Evolutionary conservation across 441 rosid species (phyloP), one percentile per base, ranked within the genome.

Genomic region (Adansonia madagascariensis): DNA sequence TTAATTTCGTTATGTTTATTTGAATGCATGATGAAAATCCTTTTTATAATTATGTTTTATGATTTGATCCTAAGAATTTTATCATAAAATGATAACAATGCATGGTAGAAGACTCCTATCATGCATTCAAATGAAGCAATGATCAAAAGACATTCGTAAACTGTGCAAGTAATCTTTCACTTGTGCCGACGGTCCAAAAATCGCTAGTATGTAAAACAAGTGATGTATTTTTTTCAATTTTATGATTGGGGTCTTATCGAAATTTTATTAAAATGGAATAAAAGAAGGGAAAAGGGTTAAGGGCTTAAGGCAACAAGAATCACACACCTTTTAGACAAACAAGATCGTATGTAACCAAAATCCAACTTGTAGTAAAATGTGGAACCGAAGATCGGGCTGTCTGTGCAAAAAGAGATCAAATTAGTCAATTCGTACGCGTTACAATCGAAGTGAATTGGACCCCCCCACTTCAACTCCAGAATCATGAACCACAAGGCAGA

Each of bases 361-460:
- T 18, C 73, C 69, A 77, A 71, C 53, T 65, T 70, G 31, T 20
- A 65, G 57, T 69, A 47, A 17, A 55, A 24, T 63, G 47, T 52
- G 70, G 77, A 77, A 75, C 66, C 57, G 47, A 46, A 46, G 17
- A 6, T 27, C 12, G 6, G n/a, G 22, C 22, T 46, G 72, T 22
- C 39, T 49, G 59, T 12, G 59, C 31, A 22, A 79, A 74, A 64
- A 73, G 68, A 80, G 74, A 80, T 75, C 81, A 65, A 75, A 76
- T 74, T 3, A 57, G 85, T 53, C 75, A n/a, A 52, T 55, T 71
- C 62, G 81, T 77, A 81, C 79, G 77, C 80, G 82, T 73, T 73
- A 74, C 75, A 64, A 82, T 86, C 81, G 77, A 82, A 75, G 74
- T 70, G 71, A 22, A 39, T 69, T 71, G 89, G 84, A 75, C 83